Percentiles rank a stretch among this genome's conserved stretches.
Conservation (phyloP, 2,329 filamentous ascomycete genomes). For the Beauveria rudraprayagi region DNA sequence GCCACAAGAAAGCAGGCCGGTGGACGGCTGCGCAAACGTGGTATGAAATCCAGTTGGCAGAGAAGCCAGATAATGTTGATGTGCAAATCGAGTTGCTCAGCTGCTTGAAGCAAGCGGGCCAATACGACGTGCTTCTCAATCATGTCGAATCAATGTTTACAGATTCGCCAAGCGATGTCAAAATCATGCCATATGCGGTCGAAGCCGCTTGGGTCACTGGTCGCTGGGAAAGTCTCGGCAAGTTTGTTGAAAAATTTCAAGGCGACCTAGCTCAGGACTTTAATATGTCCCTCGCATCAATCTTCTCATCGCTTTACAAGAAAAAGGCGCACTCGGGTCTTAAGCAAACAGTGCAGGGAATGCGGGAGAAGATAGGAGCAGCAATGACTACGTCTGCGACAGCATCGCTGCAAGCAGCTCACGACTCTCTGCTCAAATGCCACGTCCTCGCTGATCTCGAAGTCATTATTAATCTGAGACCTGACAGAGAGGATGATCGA, state of each 20-base stretch:
- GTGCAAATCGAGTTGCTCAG: constrained; percentile 76
- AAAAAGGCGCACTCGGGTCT: constrained; percentile 44
- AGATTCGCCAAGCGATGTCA: constrained; percentile 43
- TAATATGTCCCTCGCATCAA: constrained; percentile 65
- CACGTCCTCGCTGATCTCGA: constrained; percentile 87
- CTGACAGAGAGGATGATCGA: constrained; percentile 33
- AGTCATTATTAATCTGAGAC: constrained; percentile 51
- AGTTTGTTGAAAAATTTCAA: constrained; percentile 51
- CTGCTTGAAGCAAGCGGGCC: constrained; percentile 90
- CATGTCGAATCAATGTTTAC: constrained; percentile 71
- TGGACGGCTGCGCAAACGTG: constrained; percentile 96
- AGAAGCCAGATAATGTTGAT: constrained; percentile 68
- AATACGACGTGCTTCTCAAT: constrained; percentile 81
- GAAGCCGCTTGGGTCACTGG: constrained; percentile 89
- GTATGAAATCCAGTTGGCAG: constrained; percentile 85
- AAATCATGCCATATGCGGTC: constrained; percentile 72
- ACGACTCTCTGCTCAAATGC: constrained; percentile 75
- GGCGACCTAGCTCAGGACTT: constrained; percentile 54
- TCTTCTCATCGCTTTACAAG: constrained; percentile 53
- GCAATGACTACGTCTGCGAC: constrained; percentile 71
- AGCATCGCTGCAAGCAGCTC: constrained; percentile 72
- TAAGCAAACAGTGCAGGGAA: constrained; percentile 45
- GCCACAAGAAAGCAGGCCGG: constrained; percentile 84
- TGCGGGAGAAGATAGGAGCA: constrained; percentile 64
- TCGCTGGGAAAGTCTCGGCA: constrained; percentile 68